A percentile compares a stretch with the other conserved stretches of the same genome.
Evolutionary conservation across 192 early-diverging fungal species (phyloP).

Genomic region (Entophlyctis luteolus): DNA sequence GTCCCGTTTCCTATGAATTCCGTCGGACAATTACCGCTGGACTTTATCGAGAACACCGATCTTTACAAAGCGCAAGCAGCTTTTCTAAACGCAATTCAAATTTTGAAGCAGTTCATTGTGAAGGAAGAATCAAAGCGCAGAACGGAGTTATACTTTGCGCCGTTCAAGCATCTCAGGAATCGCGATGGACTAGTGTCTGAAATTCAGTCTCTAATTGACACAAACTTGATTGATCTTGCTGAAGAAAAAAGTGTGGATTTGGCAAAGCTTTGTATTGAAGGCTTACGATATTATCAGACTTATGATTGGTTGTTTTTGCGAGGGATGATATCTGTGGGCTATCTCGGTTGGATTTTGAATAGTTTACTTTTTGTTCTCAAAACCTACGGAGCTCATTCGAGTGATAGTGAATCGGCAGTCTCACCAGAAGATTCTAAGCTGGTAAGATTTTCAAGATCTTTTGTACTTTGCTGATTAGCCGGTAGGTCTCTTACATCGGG

Average conservation of each 20-base stretch:
- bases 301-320: constrained; percentile 95
- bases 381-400: constrained; percentile 51
- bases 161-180: constrained; percentile 61
- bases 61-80: constrained; percentile 73
- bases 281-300: constrained; percentile 92
- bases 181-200: not conserved
- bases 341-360: constrained; percentile 85
- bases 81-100: constrained; percentile 78
- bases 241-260: constrained; percentile 61
- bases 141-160: constrained; percentile 75
- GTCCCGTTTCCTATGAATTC: constrained; percentile 89
- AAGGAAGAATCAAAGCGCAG: constrained; percentile 74
- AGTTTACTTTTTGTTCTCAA: constrained; percentile 75
- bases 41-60: constrained; percentile 67
- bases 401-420: not conserved
- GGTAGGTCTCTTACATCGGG: constrained; percentile 5
- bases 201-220: constrained; percentile 61
- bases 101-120: constrained; percentile 80
- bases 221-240: constrained; percentile 61
- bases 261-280: constrained; percentile 65
- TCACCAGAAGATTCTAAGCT: not conserved
- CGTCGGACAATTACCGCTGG: constrained; percentile 81
- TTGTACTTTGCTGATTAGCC: too few relatives aligned
- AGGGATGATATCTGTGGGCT: constrained; percentile 75
- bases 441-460: not conserved